Percentiles rank a stretch among this genome's conserved stretches.
These are phyloP conservation scores for Phoma sp. DNA, from an alignment of 2,329 filamentous ascomycete genomes.

Conservation along the genomic window DNA sequence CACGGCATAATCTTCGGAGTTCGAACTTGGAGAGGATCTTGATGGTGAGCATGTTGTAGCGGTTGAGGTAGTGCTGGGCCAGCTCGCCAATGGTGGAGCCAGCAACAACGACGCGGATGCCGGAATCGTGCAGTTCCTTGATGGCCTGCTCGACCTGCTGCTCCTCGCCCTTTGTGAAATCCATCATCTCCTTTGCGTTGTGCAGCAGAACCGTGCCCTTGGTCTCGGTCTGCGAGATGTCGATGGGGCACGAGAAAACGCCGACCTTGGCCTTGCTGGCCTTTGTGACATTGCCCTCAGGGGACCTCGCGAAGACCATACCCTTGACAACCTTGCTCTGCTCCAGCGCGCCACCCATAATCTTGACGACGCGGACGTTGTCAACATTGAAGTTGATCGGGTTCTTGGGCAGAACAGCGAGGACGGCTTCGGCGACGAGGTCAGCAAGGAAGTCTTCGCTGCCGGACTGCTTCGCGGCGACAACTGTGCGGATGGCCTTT, in stretches of 20 bases:
- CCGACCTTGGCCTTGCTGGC: slow-evolving; percentile 92
- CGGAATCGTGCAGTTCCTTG: slow-evolving; percentile 95
- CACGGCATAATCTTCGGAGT: slow-evolving; percentile 89
- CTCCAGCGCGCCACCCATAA: slow-evolving; percentile 95
- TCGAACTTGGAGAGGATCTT: slow-evolving; percentile 99
- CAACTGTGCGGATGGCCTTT: slow-evolving; percentile 94
- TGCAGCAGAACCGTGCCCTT: slow-evolving; percentile 97
- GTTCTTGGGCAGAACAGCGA: slow-evolving; percentile 94
- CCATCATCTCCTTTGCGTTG: slow-evolving; percentile 98
- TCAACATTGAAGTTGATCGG: slow-evolving; percentile 97
- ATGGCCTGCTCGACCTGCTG: slow-evolving; percentile 85
- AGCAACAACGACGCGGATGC: slow-evolving; percentile 87
- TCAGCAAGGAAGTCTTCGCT: slow-evolving; percentile 86
- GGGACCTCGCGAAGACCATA: slow-evolving; percentile 97
- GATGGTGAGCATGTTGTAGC: slow-evolving; percentile 93
- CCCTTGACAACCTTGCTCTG: slow-evolving; percentile 95
- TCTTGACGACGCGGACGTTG: slow-evolving; percentile 98
- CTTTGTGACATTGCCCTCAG: slow-evolving; percentile 89
- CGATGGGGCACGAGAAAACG: slow-evolving; percentile 95
- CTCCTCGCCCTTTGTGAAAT: slow-evolving; percentile 98
- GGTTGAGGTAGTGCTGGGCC: slow-evolving; percentile 96
- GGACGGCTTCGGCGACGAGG: slow-evolving; percentile 81
- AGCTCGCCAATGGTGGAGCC: slow-evolving; percentile 95
- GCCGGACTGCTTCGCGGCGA: slow-evolving; percentile 95
- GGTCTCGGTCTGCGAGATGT: slow-evolving; percentile 95